Percentiles rank a stretch among this genome's conserved stretches.
Conservation (phyloP, 257 asterid genomes). For the Solanum paucissectum region DNA sequence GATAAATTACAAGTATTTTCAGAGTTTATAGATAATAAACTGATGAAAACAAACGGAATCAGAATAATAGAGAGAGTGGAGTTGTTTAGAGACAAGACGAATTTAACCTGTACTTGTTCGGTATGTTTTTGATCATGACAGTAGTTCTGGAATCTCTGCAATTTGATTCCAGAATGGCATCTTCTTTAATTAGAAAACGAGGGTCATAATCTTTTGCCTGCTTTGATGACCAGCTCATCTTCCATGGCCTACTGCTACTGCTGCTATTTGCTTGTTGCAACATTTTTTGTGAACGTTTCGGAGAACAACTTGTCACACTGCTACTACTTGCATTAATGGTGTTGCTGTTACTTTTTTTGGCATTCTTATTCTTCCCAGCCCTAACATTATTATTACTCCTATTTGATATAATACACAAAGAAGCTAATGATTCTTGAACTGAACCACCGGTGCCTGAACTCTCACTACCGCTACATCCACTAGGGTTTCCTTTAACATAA, state of each 20-base stretch:
- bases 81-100: not conserved
- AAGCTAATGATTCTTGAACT: slow-evolving; percentile 29
- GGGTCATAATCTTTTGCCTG: slow-evolving; percentile 53
- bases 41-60: not conserved
- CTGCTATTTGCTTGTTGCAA: not conserved
- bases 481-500: slow-evolving; percentile 25
- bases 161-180: slow-evolving; percentile 41
- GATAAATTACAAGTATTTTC: not conserved
- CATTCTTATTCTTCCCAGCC: not conserved
- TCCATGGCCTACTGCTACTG: slow-evolving; percentile 24
- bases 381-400: not conserved
- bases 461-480: slow-evolving; percentile 18
- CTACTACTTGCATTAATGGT: not conserved
- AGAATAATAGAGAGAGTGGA: not conserved
- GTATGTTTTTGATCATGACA: slow-evolving; percentile 94
- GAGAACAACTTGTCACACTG: not conserved
- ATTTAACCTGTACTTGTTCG: slow-evolving; percentile 91
- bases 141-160: slow-evolving; percentile 76
- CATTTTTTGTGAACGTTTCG: slow-evolving; percentile 4
- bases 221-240: slow-evolving; percentile 8
- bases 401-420: slow-evolving; percentile 13
- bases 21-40: not conserved
- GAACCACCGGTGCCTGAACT: slow-evolving; percentile 17
- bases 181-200: slow-evolving; percentile 65
- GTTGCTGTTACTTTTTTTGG: slow-evolving; percentile 1